Conservation (phyloP, 2,329 filamentous ascomycete genomes). For the Neonectria hederae region DNA sequence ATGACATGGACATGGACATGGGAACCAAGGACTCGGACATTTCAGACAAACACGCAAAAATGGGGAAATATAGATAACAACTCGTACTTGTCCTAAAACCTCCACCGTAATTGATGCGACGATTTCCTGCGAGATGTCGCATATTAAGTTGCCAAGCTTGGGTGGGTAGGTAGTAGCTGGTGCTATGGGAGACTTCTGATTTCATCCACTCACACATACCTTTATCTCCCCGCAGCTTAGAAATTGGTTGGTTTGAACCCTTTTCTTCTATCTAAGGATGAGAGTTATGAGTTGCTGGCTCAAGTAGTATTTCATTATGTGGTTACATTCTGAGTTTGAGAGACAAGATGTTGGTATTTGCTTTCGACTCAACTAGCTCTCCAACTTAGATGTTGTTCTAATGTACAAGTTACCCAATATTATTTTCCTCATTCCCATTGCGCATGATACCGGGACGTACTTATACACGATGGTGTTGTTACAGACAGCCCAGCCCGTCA, state of each 20-base stretch:
- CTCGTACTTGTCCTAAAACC: too few relatives aligned
- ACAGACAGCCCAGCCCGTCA: neutral
- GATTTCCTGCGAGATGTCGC: too few relatives aligned
- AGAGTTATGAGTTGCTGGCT: neutral
- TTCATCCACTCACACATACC: too few relatives aligned
- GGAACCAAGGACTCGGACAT: neutral
- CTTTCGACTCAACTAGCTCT: neutral
- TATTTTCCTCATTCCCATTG: neutral
- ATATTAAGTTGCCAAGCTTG: too few relatives aligned
- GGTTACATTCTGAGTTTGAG: neutral
- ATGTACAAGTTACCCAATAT: constrained; percentile 1
- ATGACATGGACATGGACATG: neutral
- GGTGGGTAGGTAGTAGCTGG: too few relatives aligned
- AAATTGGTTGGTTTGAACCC: too few relatives aligned
- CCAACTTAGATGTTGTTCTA: neutral
- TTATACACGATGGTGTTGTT: neutral
- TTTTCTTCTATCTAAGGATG: too few relatives aligned
- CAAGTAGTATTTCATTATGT: neutral
- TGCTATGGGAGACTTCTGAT: too few relatives aligned
- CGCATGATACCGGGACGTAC: neutral
- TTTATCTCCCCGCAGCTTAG: too few relatives aligned
- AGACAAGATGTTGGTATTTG: constrained; percentile 10
- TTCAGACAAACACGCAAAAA: too few relatives aligned
- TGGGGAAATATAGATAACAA: too few relatives aligned
- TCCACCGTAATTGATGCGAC: too few relatives aligned